Evolutionary conservation across 306 rosid species (phyloP), one percentile per base, ranked within the genome.

Genomic region (Trifolium pratense): DNA sequence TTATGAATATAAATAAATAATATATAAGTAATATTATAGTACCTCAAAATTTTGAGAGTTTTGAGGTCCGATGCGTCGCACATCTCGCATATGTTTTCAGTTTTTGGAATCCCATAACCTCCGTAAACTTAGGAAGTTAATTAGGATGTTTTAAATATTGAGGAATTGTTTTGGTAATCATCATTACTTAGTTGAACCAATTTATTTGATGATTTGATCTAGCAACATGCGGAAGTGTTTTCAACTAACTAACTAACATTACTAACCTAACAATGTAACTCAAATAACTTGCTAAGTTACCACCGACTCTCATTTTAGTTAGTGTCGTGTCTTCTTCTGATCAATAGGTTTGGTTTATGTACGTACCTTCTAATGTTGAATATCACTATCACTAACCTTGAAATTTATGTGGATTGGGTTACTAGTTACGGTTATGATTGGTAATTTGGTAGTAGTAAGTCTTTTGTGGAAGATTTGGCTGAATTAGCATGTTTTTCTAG

Each of bases 191-290:
- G 9, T 63, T 63, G 16, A 63, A 25, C 58, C 11, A 52, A 65
- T 52, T 37, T 17, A 48, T 74, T n/a, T n/a, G n/a, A n/a, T n/a
- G n/a, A n/a, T n/a, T 62, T 46, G 52, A 21, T 32, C 26, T 21
- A 14, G 26, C 61, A 48, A 32, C 26, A 37, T 58, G 4, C 4
- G 32, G 32, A 43, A 73, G 20, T 16, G 29, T 34, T 23, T 26
- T 17, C 75, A 76, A 36, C 75, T 45, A 45, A 68, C n/a, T n/a
- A n/a, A n/a, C n/a, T n/a, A 4, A 29, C 70, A 76, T 76, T 68
- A 18, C 53, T 57, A 58, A 43, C 49, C 16, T 43, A 43, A 68
- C 61, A 8, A 5, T 32, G 31, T 29, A 76, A 65, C 59, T 58
- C 74, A 57, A 76, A 68, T 43, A 65, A 25, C 67, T 7, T 40